These are phyloP conservation scores for Hyphopichia homilentoma DNA, from an alignment of 805 yeast genomes.

Conservation along the genomic window DNA sequence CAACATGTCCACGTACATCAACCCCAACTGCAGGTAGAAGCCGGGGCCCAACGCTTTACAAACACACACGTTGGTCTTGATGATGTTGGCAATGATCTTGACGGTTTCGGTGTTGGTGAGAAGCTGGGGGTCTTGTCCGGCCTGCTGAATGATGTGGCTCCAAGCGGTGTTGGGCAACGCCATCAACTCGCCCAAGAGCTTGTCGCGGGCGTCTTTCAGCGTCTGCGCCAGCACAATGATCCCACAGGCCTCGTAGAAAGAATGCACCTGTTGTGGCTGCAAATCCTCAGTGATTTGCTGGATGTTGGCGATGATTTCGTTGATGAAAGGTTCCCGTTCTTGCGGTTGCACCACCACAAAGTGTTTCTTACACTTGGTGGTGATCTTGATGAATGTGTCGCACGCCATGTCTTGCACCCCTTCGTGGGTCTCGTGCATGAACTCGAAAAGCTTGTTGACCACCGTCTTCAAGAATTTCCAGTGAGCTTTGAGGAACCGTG, in stretches of 20 bases:
- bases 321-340: conserved; percentile 87
- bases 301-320: conserved; percentile 80
- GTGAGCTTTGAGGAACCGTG: conserved; percentile 94
- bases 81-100: conserved; percentile 86
- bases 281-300: conserved; percentile 86
- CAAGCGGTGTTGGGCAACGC: conserved; percentile 91
- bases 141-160: conserved; percentile 82
- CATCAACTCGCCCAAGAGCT: conserved; percentile 77
- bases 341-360: conserved; percentile 84
- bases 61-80: conserved; percentile 93
- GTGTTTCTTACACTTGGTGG: conserved; percentile 91
- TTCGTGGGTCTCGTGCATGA: conserved; percentile 99
- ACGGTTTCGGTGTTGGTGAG: conserved; percentile 79
- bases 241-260: conserved; percentile 97
- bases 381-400: conserved; percentile 95
- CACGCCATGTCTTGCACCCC: conserved; percentile 99
- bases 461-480: conserved; percentile 98
- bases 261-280: conserved; percentile 96
- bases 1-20: conserved; percentile 85
- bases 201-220: conserved; percentile 62
- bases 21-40: conserved; percentile 81
- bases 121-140: conserved; percentile 77
- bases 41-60: conserved; percentile 94
- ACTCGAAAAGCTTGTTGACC: conserved; percentile 90
- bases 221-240: conserved; percentile 86